Evolutionary conservation across 176 grass and related monocot species (phyloP), one percentile per base, ranked within the genome.

Genomic region (Musa schizocarpa): DNA sequence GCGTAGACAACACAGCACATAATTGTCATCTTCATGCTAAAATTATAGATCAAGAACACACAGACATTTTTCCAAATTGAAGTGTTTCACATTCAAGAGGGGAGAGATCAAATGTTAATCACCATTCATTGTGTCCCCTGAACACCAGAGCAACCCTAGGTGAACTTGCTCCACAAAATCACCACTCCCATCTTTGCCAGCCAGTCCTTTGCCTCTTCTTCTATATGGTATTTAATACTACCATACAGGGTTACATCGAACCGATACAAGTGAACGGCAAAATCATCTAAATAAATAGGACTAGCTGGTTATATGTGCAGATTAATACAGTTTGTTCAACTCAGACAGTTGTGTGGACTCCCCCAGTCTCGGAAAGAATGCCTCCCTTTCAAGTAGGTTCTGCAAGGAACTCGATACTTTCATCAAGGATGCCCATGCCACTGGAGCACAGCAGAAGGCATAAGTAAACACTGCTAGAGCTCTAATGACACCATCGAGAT

Each of bases 321-420:
- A 82, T 96, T 81, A 92, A 61, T 80, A 92, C 75, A 90, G 70
- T 82, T 96, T 96, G 80, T 86, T 92, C 63, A 96, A 92, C 85
- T 92, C 87, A 8, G 85, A 84, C 23, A 83, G 81, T 77, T 74
- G 90, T 25, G 87, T 27, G 64, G 85, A 74, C 62, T 96, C 93
- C 66, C 87, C 87, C 27, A 88, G 59, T 75, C 87, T 77, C 20
- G 90, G 74, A 61, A 90, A 92, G 93, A 83, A 92, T 8, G 81
- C 77, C 74, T 96, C 93, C 83, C 93, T 88, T 74, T 96, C 93
- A 0, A 96, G 78, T 86, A 77, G 86, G 3, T 72, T 81, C 62
- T 88, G 89, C 83, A 96, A 66, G 0, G 89, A 96, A 71, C 85
- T 83, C 65, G 82, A 78, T 48, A 92, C 74, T 69, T 67, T 92